Evolutionary conservation across 2,329 filamentous ascomycete species (phyloP).

Genomic region (Ophiocordyceps camponoti-leonardi): DNA sequence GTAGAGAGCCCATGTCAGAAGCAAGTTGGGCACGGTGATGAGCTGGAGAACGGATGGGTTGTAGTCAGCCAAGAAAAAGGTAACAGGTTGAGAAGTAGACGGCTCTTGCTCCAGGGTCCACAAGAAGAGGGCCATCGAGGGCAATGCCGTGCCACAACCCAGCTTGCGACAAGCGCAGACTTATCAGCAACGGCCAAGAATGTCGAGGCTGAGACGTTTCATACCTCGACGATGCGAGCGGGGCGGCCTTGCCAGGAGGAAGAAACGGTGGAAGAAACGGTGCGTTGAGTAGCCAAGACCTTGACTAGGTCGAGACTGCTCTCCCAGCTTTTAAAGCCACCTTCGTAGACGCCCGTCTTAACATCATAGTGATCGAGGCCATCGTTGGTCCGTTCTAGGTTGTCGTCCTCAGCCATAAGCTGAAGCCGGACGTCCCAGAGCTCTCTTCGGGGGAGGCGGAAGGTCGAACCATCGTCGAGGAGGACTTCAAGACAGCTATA

Average conservation of each 20-base stretch:
- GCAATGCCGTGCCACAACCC: conserved; percentile 63
- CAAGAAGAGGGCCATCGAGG: conserved; percentile 54
- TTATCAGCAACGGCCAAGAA: conserved; percentile 4
- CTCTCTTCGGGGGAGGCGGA: conserved; percentile 53
- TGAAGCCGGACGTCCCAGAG: conserved; percentile 70
- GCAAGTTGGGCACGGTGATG: conserved; percentile 62
- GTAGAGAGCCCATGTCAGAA: conserved; percentile 49
- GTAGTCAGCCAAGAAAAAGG: conserved; percentile 60
- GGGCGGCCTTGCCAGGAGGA: conserved; percentile 14
- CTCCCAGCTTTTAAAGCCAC: conserved; percentile 83
- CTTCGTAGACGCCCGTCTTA: conserved; percentile 68
- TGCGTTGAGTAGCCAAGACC: conserved; percentile 32
- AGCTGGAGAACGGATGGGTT: conserved; percentile 62
- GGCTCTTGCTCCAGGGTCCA: conserved; percentile 25
- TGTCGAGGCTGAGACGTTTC: neutral
- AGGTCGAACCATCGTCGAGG: conserved; percentile 32
- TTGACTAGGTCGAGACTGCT: conserved; percentile 67
- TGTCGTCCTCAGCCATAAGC: conserved; percentile 55
- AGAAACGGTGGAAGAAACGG: conserved; percentile 16
- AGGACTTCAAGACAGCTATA: conserved; percentile 45
- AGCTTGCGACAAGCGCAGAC: conserved; percentile 29
- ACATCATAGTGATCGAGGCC: conserved; percentile 55
- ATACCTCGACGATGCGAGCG: conserved; percentile 34
- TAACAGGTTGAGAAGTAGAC: conserved; percentile 17
- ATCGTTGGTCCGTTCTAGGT: conserved; percentile 8